Base-by-base conservation (phyloP, 2,329 filamentous ascomycete species). In the Ophiostoma novo-ulmi region DNA sequence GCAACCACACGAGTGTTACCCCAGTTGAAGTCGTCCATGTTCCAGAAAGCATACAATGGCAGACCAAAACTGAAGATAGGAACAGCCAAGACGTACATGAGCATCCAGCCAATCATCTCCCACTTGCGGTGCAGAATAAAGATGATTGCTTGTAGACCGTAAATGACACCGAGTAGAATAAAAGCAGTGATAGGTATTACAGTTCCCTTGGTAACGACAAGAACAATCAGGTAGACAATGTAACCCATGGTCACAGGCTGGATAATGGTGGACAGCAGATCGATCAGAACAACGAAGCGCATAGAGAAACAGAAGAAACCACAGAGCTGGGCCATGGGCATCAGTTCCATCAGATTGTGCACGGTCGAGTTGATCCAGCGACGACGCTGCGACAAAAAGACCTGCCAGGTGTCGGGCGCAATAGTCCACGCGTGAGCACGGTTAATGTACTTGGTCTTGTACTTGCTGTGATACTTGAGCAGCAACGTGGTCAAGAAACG, bases 291-390 rank as follows among this genome's bases (percentile, higher is more conserved):
- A 72, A 99, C 87, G 80, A 99, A 99, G 77, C 95, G 91, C 95
- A 99, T 99, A 81, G 92, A 96, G 85, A 99, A 99, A 82, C 95
- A 99, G 85, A 95, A 99, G 89, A 99, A 99, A 82, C 95, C 95
- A 80, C 95, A 99, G 68, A 99, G 91, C 79, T 98, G 92, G 73
- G 91, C 88, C 80, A 99, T 85, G 6, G 94, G 94, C 73, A 98
- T 94, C 73, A 99, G 89, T 80, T 99, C 95, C 74, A 96, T 91
- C 73, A 99, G 85, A 80, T 99, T 99, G 85, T 99, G 95, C 69
- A 99, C 92, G 0, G 95, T 99, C 71, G 94, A 97, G 85, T 99
- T 99, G 81, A 99, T 99, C 95, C 95, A 99, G 79, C 95, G 92
- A 84, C 95, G 94, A 85, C 95, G 93, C 82, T 99, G 95, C 36